phyloP scores from a whole-genome alignment of 2,329 filamentous ascomycete genomes.

The Leptoxyphium fumago region DNA sequence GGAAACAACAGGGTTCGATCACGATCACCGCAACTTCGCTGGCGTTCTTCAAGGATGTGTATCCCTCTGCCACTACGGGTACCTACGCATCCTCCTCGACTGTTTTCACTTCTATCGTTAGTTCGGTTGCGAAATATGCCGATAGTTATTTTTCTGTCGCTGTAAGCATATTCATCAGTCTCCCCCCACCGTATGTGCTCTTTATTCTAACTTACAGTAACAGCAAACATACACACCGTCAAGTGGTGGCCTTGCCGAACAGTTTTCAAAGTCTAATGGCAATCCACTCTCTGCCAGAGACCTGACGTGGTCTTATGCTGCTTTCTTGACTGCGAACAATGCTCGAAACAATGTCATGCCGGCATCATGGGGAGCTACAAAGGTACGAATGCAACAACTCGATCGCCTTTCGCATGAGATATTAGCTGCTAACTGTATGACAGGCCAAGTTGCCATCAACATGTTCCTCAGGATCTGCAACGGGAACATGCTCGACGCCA shows the following conservation, averaged over 20 bases:
- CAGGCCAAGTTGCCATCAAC: constrained; percentile 9
- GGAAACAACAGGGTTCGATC: constrained; percentile 49
- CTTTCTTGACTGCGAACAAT: constrained; percentile 49
- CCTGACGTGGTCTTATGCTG: constrained; percentile 60
- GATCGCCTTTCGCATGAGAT: no score
- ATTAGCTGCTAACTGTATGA: neutral
- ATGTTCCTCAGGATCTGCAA: constrained; percentile 13
- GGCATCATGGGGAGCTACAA: constrained; percentile 35
- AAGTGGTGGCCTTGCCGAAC: constrained; percentile 53
- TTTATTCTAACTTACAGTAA: constrained; percentile 1
- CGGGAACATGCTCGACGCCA: constrained; percentile 13
- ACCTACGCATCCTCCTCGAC: constrained; percentile 42
- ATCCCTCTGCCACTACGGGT: constrained; percentile 42
- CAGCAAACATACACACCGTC: constrained; percentile 33
- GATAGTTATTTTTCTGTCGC: constrained; percentile 36
- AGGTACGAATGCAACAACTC: neutral
- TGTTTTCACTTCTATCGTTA: constrained; percentile 32
- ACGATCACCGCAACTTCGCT: constrained; percentile 50
- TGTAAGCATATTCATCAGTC: neutral
- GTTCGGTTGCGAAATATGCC: constrained; percentile 48
- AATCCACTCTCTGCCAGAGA: constrained; percentile 48
- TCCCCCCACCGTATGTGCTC: neutral
- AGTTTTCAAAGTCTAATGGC: constrained; percentile 40
- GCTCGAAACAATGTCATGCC: constrained; percentile 43
- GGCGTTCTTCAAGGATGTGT: constrained; percentile 55